Percentiles rank a stretch among this genome's conserved stretches.
These are phyloP conservation scores for Eucalyptus regnans DNA, from an alignment of 345 rosid species.

Conservation along the genomic window DNA sequence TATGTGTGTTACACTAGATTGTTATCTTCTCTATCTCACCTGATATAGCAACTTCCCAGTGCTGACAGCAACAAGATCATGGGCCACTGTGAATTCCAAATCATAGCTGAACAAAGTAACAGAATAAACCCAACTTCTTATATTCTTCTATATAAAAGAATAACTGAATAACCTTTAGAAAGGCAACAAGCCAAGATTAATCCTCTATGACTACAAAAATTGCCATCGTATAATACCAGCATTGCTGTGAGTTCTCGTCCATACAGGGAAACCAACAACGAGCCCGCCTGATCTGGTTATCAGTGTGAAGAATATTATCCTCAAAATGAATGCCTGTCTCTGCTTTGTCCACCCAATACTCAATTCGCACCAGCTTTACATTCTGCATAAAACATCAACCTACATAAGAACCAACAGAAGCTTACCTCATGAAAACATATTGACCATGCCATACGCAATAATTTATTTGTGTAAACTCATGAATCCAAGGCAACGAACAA, in stretches of 20 bases:
- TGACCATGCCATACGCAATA: background rate
- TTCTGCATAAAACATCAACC: conserved; percentile 77
- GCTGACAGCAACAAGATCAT: conserved; percentile 84
- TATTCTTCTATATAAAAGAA: background rate
- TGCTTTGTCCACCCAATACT: conserved; percentile 83
- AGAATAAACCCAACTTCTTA: background rate
- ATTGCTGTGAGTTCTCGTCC: conserved; percentile 71
- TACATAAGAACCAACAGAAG: conserved; percentile 29
- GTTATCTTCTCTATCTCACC: conserved; percentile 29
- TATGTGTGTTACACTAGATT: background rate
- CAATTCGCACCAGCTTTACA: conserved; percentile 76
- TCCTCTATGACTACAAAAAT: background rate
- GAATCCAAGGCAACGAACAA: background rate
- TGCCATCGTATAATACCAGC: conserved; percentile 38
- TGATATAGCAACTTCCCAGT: conserved; percentile 75
- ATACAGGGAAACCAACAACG: conserved; percentile 97
- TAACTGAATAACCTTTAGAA: background rate
- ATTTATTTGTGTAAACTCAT: background rate
- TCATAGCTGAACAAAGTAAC: conserved; percentile 49
- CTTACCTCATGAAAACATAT: conserved; percentile 14
- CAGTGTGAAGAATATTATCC: conserved; percentile 63
- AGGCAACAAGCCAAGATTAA: background rate
- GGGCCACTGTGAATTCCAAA: conserved; percentile 93
- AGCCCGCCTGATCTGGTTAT: conserved; percentile 89
- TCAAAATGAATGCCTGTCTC: conserved; percentile 91